These are phyloP conservation scores for Aspergillus ostianus DNA, from an alignment of 495 filamentous ascomycete genomes.

Conservation along the genomic window DNA sequence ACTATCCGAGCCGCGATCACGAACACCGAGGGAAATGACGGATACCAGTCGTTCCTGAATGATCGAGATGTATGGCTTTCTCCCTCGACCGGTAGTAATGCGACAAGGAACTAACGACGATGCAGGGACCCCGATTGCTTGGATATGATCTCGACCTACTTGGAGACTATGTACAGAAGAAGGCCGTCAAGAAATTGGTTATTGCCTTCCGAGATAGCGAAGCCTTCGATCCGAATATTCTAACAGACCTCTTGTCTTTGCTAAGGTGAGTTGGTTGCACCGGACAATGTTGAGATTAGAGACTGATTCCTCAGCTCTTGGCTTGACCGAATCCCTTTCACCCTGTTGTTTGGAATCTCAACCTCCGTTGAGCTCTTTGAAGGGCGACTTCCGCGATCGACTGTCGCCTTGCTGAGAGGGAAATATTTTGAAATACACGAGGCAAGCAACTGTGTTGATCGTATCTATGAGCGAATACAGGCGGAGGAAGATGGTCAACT, in stretches of 20 bases:
- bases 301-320: conserved; percentile 60
- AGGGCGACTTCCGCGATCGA: conserved; percentile 73
- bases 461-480: conserved; percentile 70
- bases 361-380: conserved; percentile 91
- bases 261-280: conserved; percentile 57
- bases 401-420: conserved; percentile 68
- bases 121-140: conserved; percentile 69
- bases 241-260: conserved; percentile 75
- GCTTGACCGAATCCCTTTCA: conserved; percentile 85
- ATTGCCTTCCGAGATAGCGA: conserved; percentile 88
- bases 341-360: conserved; percentile 82
- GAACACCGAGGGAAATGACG: conserved; percentile 49
- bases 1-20: conserved; percentile 70
- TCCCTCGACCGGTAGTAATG: conserved; percentile 3
- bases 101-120: conserved; percentile 18
- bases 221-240: conserved; percentile 76
- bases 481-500: conserved; percentile 52
- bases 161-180: conserved; percentile 57
- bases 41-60: conserved; percentile 43
- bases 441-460: conserved; percentile 70
- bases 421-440: conserved; percentile 82
- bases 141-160: conserved; percentile 90
- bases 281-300: not conserved
- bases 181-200: conserved; percentile 60
- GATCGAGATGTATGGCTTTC: conserved; percentile 51